Base-by-base conservation (phyloP, 306 rosid genomes). In the Dryas alaskensis region DNA sequence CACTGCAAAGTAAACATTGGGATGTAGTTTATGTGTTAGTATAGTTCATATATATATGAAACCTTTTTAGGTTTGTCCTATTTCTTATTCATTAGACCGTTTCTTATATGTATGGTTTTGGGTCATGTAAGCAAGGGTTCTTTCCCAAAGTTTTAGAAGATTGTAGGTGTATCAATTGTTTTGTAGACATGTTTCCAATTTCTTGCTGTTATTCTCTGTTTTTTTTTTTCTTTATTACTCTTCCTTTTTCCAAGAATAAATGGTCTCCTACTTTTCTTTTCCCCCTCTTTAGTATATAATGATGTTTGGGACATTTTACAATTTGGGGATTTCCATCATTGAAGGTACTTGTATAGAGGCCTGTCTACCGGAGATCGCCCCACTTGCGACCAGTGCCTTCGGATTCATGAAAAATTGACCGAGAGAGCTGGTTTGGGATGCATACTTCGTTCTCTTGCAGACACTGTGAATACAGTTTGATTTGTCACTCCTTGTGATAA, bases 321-420 rank as follows among this genome's bases (percentile, higher is more conserved):
- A 27, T 48, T 45, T 54, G 11, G 22, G 17, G 27, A 31, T 71
- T 54, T 31, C n/a, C 27, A 54, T 80, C 63, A 11, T 31, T 76
- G 4, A 69, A 94, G 99, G 91, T 94, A 94, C 86, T 81, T 94
- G 82, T 94, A 92, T 39, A 87, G 94, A 88, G 99, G 99, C 57
- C 86, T 94, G 86, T 86, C 99, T 39, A 94, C 96, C 0, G 96
- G 99, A 47, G 99, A 94, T 84, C 92, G 99, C 48, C 96, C 99
- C 6, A 92, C 97, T 3, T 94, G 99, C 8, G 99, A 94, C 25
- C 96, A 90, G 68, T 92, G 96, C 75, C 97, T 94, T 50, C 75
- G 92, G 78, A 88, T 94, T 84, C 97, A 91, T 71, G 97, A 94
- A 79, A 94, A 92, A 60, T 69, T 94, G 84, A 94, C 97, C 5